Evolutionary conservation across 257 asterid genomes (phyloP).

Genomic region (Echium plantagineum): DNA sequence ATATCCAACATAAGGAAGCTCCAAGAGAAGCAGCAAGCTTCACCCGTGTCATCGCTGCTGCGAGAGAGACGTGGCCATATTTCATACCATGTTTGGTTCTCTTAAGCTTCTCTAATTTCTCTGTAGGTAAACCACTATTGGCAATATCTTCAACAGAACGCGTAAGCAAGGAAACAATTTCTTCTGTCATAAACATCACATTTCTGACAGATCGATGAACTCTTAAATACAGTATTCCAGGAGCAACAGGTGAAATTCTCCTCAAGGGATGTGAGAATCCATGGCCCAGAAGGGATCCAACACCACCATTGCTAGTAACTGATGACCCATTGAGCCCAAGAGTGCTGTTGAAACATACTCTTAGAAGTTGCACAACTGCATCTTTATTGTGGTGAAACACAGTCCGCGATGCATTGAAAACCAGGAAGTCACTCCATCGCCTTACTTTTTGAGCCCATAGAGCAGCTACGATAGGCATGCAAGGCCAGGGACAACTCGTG

Average conservation of each 20-base stretch:
- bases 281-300: constrained; percentile 8
- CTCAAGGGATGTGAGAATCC: constrained; percentile 2
- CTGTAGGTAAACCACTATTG: constrained; percentile 1
- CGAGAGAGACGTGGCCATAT: constrained; percentile 7
- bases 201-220: constrained; percentile 5
- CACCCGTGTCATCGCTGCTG: constrained; percentile 4
- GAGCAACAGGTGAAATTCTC: constrained; percentile 9
- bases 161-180: constrained; percentile 7
- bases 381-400: constrained; percentile 10
- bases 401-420: constrained; percentile 5
- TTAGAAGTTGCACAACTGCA: constrained; percentile 11
- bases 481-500: constrained; percentile 10
- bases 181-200: constrained; percentile 7
- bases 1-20: constrained; percentile 7
- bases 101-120: constrained; percentile 1
- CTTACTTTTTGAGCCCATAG: constrained; percentile 14
- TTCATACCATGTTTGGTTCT: constrained; percentile 8
- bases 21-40: constrained; percentile 9
- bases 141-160: constrained; percentile 3
- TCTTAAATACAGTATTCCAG: constrained; percentile 14
- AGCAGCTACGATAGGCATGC: constrained; percentile 13
- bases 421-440: constrained; percentile 11
- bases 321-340: constrained; percentile 4
- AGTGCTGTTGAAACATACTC: constrained; percentile 10
- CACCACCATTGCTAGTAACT: constrained; percentile 1